A percentile compares a stretch with the other conserved stretches of the same genome.
These are phyloP conservation scores for Areca catechu DNA, from an alignment of 176 grass and related monocot species.

Conservation along the genomic window DNA sequence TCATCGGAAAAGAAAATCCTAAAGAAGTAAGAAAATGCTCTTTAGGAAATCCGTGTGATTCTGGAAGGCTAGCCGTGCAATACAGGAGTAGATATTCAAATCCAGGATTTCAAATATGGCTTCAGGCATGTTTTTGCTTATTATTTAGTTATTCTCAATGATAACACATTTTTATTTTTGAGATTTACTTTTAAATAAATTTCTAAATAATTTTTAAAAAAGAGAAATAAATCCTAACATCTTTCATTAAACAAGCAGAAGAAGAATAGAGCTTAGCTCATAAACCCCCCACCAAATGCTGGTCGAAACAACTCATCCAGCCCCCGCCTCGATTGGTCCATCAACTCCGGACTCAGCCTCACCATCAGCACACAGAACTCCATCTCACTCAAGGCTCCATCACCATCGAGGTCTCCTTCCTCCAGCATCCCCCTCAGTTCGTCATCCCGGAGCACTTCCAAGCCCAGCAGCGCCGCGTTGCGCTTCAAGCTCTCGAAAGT, in stretches of 20 bases:
- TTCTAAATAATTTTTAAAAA: too few relatives aligned
- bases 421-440: constrained; percentile 75
- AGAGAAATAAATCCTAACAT: too few relatives aligned
- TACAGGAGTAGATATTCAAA: too few relatives aligned
- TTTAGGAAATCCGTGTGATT: too few relatives aligned
- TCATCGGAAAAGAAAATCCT: too few relatives aligned
- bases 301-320: constrained; percentile 50
- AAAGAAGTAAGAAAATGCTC: too few relatives aligned
- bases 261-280: background rate
- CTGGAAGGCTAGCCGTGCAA: too few relatives aligned
- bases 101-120: too few relatives aligned
- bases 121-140: too few relatives aligned
- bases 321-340: constrained; percentile 45
- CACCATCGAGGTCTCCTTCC: constrained; percentile 86
- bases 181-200: too few relatives aligned
- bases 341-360: constrained; percentile 78
- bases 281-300: constrained; percentile 16
- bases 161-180: too few relatives aligned
- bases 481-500: constrained; percentile 80
- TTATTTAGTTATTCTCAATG: too few relatives aligned
- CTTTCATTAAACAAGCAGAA: background rate
- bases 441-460: constrained; percentile 53
- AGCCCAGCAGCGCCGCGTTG: constrained; percentile 60
- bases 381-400: constrained; percentile 70
- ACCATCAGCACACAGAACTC: constrained; percentile 98